phyloP scores from a whole-genome alignment of 208 protist species.

The Acanthamoeba sp. region DNA sequence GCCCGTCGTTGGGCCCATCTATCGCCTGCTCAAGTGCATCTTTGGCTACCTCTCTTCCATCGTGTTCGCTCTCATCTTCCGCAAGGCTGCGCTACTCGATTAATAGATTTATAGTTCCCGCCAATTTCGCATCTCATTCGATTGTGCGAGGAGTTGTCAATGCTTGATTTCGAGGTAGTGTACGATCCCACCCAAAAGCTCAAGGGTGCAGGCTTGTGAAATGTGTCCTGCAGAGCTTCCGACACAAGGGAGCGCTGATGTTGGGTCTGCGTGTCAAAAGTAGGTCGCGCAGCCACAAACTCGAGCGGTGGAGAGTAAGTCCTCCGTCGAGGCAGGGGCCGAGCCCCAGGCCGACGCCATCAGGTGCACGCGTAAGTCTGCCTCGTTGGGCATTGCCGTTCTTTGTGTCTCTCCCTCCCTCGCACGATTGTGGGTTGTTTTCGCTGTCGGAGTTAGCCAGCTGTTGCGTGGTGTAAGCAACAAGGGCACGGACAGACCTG shows the following conservation, averaged over 20 bases:
- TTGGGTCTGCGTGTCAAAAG: neutral
- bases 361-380: neutral
- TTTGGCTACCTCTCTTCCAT: slow-evolving; percentile 10
- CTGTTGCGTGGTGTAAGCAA: too few species aligned
- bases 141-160: too few species aligned
- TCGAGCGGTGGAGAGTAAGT: neutral
- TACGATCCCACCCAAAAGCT: slow-evolving; percentile 29
- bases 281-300: neutral
- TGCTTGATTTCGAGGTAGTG: too few species aligned
- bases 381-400: too few species aligned
- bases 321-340: neutral
- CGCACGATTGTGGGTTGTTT: too few species aligned
- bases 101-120: neutral
- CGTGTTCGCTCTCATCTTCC: slow-evolving; percentile 37
- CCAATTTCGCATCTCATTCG: neutral
- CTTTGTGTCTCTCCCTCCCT: too few species aligned
- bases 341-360: neutral
- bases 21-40: neutral
- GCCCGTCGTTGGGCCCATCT: neutral
- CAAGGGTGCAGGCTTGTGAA: slow-evolving; percentile 23
- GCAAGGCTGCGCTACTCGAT: neutral
- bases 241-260: neutral
- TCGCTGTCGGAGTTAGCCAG: too few species aligned
- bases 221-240: slow-evolving; percentile 30
- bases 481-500: too few species aligned